Conservation (phyloP, 75 land plant genomes). For the Cryptomeria japonica region DNA sequence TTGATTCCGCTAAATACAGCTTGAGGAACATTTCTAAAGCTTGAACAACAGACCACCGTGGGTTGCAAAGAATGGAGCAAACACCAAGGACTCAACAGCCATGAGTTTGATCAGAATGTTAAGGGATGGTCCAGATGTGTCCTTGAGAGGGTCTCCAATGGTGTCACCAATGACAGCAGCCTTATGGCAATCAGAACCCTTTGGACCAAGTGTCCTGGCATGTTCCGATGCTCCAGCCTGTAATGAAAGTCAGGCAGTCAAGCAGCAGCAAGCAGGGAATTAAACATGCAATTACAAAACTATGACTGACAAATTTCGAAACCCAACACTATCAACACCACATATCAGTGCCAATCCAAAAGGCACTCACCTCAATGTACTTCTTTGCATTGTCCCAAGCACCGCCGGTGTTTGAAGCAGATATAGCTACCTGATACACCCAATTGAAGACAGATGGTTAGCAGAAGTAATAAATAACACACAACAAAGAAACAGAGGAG, state of each 20-base stretch:
- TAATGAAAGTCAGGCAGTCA: slow-evolving; percentile 5
- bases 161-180: slow-evolving; percentile 89
- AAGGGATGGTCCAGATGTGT: slow-evolving; percentile 84
- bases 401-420: slow-evolving; percentile 88
- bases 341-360: not conserved
- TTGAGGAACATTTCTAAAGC: slow-evolving; percentile 24
- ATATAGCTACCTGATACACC: slow-evolving; percentile 61
- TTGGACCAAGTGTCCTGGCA: slow-evolving; percentile 78
- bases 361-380: slow-evolving; percentile 66
- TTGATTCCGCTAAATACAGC: not conserved
- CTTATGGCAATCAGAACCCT: slow-evolving; percentile 82
- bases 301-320: not conserved
- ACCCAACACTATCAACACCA: not conserved
- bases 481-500: not conserved
- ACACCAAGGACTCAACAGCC: slow-evolving; percentile 88
- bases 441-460: not conserved
- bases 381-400: slow-evolving; percentile 94
- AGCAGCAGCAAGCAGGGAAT: not conserved
- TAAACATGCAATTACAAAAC: not conserved
- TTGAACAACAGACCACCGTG: slow-evolving; percentile 81
- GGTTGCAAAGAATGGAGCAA: slow-evolving; percentile 81
- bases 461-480: not conserved
- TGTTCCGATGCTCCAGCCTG: slow-evolving; percentile 80
- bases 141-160: slow-evolving; percentile 83
- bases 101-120: slow-evolving; percentile 90